Percentiles rank a stretch among this genome's conserved stretches.
Evolutionary conservation across 129 eudicot genomes (phyloP).

Genomic region (Artemisia tridentata): DNA sequence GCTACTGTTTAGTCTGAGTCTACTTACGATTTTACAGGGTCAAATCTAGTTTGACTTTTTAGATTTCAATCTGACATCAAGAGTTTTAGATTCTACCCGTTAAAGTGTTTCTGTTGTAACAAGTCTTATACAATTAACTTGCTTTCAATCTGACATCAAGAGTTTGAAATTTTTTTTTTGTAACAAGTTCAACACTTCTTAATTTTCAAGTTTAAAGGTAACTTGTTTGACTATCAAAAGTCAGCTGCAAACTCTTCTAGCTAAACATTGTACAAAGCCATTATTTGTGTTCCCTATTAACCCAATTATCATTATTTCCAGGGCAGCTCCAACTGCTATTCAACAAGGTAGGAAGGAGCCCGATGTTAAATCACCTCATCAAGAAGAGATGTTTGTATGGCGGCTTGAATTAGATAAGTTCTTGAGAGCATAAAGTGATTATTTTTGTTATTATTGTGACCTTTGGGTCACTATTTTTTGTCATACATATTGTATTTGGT

Average conservation of each 20-base stretch:
- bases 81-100: neutral
- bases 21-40: neutral
- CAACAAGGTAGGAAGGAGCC: conserved; percentile 1
- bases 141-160: too few species aligned
- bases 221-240: conserved; percentile 9
- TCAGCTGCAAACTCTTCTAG: neutral
- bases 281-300: neutral
- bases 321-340: conserved; percentile 9
- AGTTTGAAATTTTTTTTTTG: neutral
- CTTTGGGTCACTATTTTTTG: conserved; percentile 8
- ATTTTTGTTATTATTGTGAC: conserved; percentile 22
- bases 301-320: conserved; percentile 5
- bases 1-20: conserved; percentile 1
- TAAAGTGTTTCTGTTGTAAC: neutral
- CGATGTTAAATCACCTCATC: conserved; percentile 4
- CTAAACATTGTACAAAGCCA: neutral
- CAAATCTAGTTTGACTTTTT: neutral
- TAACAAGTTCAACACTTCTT: neutral
- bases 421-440: conserved; percentile 21
- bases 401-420: conserved; percentile 31
- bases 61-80: neutral
- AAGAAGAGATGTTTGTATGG: conserved; percentile 25
- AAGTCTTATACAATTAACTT: neutral
- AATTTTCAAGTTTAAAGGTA: neutral
- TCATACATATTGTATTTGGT: conserved; percentile 21